Conservation (phyloP, 768 basidiomycete genomes). For the Kwoniella sp. region DNA sequence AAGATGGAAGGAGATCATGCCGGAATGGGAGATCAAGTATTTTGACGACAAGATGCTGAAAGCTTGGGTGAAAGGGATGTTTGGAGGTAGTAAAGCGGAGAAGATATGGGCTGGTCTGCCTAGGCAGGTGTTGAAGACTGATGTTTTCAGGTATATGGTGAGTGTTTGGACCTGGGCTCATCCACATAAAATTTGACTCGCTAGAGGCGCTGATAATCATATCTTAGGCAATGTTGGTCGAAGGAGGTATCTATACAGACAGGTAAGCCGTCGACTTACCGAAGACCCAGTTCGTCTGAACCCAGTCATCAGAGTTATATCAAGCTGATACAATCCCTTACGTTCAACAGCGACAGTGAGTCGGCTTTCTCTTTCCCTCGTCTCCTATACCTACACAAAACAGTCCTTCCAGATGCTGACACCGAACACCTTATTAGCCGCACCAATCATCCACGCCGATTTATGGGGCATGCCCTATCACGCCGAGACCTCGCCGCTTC, state of each 20-base stretch:
- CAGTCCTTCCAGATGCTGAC: too few species aligned
- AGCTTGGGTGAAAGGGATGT: constrained; percentile 34
- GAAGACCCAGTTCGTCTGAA: too few species aligned
- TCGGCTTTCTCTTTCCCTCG: background rate
- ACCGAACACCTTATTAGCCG: constrained; percentile 15
- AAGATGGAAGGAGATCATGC: constrained; percentile 43
- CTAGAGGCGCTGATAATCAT: background rate
- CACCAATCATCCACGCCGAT: constrained; percentile 45
- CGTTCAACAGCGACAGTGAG: constrained; percentile 14
- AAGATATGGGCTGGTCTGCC: constrained; percentile 40
- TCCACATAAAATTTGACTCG: background rate
- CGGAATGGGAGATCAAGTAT: constrained; percentile 41
- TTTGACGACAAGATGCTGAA: constrained; percentile 39
- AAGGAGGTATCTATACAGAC: constrained; percentile 49
- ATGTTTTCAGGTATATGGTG: constrained; percentile 47
- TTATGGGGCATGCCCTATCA: constrained; percentile 42
- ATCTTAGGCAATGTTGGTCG: constrained; percentile 36
- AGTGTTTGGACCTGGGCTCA: background rate
- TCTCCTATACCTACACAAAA: too few species aligned
- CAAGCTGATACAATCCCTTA: too few species aligned
- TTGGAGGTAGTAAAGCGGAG: constrained; percentile 38
- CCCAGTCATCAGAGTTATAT: too few species aligned
- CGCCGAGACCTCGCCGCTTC: constrained; percentile 29
- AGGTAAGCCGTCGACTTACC: constrained; percentile 15
- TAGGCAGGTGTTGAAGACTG: constrained; percentile 42